Evolutionary conservation across 352 stramenopile genomes (phyloP), one percentile per base, ranked within the genome.

Genomic region (Aphanomyces euteiches): DNA sequence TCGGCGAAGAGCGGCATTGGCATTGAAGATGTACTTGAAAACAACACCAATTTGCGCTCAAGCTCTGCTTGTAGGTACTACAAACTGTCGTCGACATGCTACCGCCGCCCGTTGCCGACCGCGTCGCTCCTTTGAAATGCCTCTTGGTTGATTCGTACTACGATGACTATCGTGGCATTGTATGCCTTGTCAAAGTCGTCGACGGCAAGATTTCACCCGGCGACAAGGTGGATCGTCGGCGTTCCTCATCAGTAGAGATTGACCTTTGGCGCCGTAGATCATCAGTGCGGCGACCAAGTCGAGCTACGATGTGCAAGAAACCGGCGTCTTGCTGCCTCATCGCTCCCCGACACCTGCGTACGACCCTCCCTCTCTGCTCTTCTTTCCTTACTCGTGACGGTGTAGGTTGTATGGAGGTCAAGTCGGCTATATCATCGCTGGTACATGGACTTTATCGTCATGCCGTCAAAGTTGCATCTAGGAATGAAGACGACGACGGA

Each of bases 111-210:
- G 38, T 80, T 79, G 84, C 84, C 43, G 69, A 89, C 40, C 73
- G 75, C 1, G 78, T 68, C 10, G 85, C 74, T 12, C 92, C 89
- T 21, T 75, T 99, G 39, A 82, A 95, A 63, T 97, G 87, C 36
- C 82, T 98, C 66, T 84, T 99, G 1, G 90, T 99, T 21, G 97
- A 99, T 77, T 98, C 90, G 50, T 99, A 97, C 95, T 99, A 98
- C 73, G 96, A 99, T 67, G 75, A 91, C 63, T 93, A 94, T 74
- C 85, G 96, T 38, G 97, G 97, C 43, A 97, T 98, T 7, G 82
- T 99, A 40, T 98, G 94, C 75, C 79, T 99, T 3, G 87, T 99
- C 17, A 96, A 98, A 76, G 74, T 95, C 15, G 82, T 98, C 5
- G 95, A 98, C 45, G 97, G 97, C n/a, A 77, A 77, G 17, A 88